phyloP scores from a whole-genome alignment of 2,329 filamentous ascomycete genomes.

The Fusarium virguliforme region DNA sequence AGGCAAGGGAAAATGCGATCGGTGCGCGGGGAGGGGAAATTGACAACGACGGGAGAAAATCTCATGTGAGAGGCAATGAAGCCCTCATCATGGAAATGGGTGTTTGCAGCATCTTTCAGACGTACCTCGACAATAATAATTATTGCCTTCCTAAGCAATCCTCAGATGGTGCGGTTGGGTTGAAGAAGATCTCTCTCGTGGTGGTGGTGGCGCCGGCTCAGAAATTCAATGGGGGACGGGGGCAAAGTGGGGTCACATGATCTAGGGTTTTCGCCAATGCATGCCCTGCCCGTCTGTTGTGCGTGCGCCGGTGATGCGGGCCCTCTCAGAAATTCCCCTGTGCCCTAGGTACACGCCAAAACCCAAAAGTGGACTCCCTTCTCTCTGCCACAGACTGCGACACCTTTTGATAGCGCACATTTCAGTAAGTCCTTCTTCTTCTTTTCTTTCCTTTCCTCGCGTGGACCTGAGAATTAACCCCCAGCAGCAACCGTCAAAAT shows the following conservation, averaged over 20 bases:
- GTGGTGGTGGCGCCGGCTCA: slow-evolving; percentile 53
- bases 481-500: slow-evolving; percentile 72
- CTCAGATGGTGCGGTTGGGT: slow-evolving; percentile 66
- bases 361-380: slow-evolving; percentile 39
- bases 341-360: slow-evolving; percentile 40
- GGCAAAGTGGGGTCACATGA: slow-evolving; percentile 51
- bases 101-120: slow-evolving; percentile 67
- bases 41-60: slow-evolving; percentile 38
- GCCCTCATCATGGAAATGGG: slow-evolving; percentile 50
- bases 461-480: slow-evolving; percentile 57
- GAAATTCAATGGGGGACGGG: slow-evolving; percentile 47
- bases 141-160: slow-evolving; percentile 76
- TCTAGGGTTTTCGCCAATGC: slow-evolving; percentile 48
- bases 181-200: slow-evolving; percentile 50
- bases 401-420: slow-evolving; percentile 52
- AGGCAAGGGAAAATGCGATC: slow-evolving; percentile 11
- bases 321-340: slow-evolving; percentile 17
- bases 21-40: slow-evolving; percentile 29
- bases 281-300: slow-evolving; percentile 37
- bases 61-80: slow-evolving; percentile 56
- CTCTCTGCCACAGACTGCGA: slow-evolving; percentile 40
- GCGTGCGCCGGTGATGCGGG: slow-evolving; percentile 17
- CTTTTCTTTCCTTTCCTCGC: slow-evolving; percentile 46
- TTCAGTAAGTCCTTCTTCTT: slow-evolving; percentile 53
- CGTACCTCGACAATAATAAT: slow-evolving; percentile 74